Conservation (phyloP, 305 asterid genomes). For the Rubia peregrina region DNA sequence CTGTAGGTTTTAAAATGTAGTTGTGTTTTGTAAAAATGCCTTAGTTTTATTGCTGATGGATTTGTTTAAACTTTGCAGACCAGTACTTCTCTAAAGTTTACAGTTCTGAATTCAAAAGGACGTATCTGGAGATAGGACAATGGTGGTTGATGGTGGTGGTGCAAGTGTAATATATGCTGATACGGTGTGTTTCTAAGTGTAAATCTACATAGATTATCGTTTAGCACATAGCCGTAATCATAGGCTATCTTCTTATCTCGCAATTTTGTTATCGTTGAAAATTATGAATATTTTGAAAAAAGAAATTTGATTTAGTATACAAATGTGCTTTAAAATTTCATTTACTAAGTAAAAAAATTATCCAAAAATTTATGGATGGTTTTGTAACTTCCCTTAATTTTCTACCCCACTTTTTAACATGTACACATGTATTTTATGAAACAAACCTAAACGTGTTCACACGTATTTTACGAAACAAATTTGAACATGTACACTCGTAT, state of each 20-base stretch:
- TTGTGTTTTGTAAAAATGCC: slow-evolving; percentile 1
- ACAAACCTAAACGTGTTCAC: too few species aligned
- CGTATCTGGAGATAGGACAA: slow-evolving; percentile 68
- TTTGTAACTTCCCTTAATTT: too few species aligned
- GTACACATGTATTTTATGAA: too few species aligned
- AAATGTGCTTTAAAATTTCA: too few species aligned
- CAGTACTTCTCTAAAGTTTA: slow-evolving; percentile 85
- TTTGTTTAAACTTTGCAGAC: slow-evolving; percentile 43
- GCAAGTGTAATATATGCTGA: slow-evolving; percentile 94
- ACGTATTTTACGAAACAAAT: too few species aligned
- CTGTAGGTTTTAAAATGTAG: neutral
- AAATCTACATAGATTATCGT: neutral
- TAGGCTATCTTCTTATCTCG: neutral
- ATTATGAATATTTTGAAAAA: too few species aligned
- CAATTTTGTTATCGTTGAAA: neutral
- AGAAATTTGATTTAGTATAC: too few species aligned
- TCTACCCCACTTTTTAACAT: too few species aligned
- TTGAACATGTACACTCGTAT: too few species aligned
- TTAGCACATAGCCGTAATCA: neutral
- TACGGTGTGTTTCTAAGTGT: slow-evolving; percentile 49
- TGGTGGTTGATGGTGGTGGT: slow-evolving; percentile 99
- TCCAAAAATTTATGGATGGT: too few species aligned
- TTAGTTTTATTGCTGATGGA: neutral
- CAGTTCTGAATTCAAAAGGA: slow-evolving; percentile 87
- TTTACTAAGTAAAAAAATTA: too few species aligned